Evolutionary conservation across 495 filamentous ascomycete genomes (phyloP), one percentile per base, ranked within the genome.

Genomic region (Penicillium riverlandense): DNA sequence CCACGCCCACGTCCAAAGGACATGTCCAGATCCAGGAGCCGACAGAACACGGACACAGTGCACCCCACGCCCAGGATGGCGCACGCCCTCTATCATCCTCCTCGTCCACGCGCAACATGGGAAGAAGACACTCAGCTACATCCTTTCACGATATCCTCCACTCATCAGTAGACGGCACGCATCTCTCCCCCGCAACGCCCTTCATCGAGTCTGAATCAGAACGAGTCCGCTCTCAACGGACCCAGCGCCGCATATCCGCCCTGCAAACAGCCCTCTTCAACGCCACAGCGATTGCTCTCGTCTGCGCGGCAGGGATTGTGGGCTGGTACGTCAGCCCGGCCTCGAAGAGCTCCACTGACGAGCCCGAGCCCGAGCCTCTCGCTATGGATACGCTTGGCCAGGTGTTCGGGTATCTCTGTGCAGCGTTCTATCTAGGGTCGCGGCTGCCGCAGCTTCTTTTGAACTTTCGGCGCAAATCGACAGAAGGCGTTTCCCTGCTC

Each of bases 391-490:
- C 80, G 35, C 77, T 81, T 61, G 92, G 92, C 30, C 92, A 95
- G 56, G 63, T 88, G 8, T 95, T 91, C 52, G 88, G 88, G 30
- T 95, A 88, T 59, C 63, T 92, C 32, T 92, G 86, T 64, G 92
- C 92, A 1, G 68, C 76, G 2, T 72, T 97, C 11, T 98, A 98
- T 55, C 84, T 97, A 11, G 89, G 86, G 14, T 89, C 83, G 0
- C 80, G 92, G 6, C 57, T 96, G 8, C 92, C 92, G 0, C 92
- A 98, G 62, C 71, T 98, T 7, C 67, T 96, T 5, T 78, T 96
- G 29, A 98, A 98, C 58, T 91, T 84, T 64, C 76, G 83, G 1
- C 82, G 92, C 33, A 95, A 92, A 62, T 85, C 80, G 28, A 96
- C 90, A 1, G 90, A 96, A 29, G 92, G 91, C 2, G 80, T 98